phyloP scores from a whole-genome alignment of 2,329 filamentous ascomycete genomes.

The Scedosporium aurantiacum region DNA sequence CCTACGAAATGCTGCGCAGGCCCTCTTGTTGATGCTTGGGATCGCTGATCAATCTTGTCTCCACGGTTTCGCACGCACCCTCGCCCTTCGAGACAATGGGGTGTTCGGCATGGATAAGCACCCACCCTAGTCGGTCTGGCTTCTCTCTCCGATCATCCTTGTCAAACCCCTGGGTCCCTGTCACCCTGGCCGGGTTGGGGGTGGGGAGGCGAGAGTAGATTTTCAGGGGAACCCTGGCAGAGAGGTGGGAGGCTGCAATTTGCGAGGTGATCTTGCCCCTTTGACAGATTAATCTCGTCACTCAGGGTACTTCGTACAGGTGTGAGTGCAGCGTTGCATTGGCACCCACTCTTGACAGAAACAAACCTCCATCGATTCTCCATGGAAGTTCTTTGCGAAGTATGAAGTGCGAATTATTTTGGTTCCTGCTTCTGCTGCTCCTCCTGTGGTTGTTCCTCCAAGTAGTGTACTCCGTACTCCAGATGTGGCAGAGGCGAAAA shows the following conservation, averaged over 20 bases:
- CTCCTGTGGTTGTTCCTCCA: too few species aligned
- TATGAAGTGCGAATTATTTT: too few species aligned
- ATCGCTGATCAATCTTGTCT: not conserved
- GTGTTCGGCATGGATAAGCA: not conserved
- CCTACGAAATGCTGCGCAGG: not conserved
- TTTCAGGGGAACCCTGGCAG: constrained; percentile 1
- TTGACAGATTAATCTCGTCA: constrained; percentile 1
- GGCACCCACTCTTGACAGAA: not conserved
- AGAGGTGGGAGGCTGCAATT: not conserved
- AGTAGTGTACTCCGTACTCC: too few species aligned
- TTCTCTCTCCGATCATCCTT: not conserved
- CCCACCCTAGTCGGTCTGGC: not conserved
- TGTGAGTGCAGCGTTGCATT: not conserved
- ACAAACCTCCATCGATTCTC: not conserved
- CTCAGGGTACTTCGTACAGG: not conserved
- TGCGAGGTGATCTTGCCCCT: not conserved
- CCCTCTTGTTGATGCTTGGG: not conserved
- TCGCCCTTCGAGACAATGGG: not conserved
- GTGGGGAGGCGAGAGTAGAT: not conserved
- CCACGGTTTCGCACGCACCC: not conserved
- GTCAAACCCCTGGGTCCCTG: not conserved
- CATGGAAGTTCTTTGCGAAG: not conserved
- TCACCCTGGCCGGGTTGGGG: not conserved
- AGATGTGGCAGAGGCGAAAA: too few species aligned
- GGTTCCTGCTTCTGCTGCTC: too few species aligned